These are phyloP conservation scores for Aspergillus coremiiformis DNA, from an alignment of 495 filamentous ascomycete species.

Conservation along the genomic window DNA sequence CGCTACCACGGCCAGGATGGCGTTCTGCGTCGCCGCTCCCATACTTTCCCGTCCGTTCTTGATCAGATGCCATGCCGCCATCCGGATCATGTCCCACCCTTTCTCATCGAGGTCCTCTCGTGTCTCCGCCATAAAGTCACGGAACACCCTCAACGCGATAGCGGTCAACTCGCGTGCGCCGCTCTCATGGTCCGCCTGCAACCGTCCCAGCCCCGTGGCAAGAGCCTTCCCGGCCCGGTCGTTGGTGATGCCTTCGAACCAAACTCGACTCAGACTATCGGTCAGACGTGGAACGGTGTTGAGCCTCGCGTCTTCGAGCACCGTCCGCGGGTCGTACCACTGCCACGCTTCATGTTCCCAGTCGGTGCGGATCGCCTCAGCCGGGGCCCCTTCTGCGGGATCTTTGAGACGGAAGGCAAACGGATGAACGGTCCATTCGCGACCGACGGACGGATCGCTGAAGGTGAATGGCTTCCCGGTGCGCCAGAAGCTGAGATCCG, in stretches of 20 bases:
- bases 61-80: slow-evolving; percentile 56
- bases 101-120: slow-evolving; percentile 8
- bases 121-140: slow-evolving; percentile 30
- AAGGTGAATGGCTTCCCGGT: slow-evolving; percentile 54
- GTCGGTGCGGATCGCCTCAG: slow-evolving; percentile 45
- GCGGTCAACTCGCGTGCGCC: slow-evolving; percentile 50
- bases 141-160: slow-evolving; percentile 41
- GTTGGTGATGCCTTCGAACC: slow-evolving; percentile 44
- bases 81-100: slow-evolving; percentile 50
- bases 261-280: slow-evolving; percentile 50
- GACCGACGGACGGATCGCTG: slow-evolving; percentile 40
- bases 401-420: slow-evolving; percentile 51
- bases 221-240: slow-evolving; percentile 35
- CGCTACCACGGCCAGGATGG: slow-evolving; percentile 38
- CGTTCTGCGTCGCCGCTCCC: slow-evolving; percentile 50
- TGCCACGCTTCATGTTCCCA: slow-evolving; percentile 56
- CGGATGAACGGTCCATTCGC: slow-evolving; percentile 57
- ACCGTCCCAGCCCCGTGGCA: slow-evolving; percentile 33
- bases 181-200: slow-evolving; percentile 48
- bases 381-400: slow-evolving; percentile 10
- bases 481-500: slow-evolving; percentile 43
- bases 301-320: slow-evolving; percentile 33
- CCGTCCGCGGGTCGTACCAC: slow-evolving; percentile 46
- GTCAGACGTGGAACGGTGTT: slow-evolving; percentile 49
- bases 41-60: slow-evolving; percentile 58